Evolutionary conservation across 306 rosid genomes (phyloP).

Genomic region (Acmispon strigosus): DNA sequence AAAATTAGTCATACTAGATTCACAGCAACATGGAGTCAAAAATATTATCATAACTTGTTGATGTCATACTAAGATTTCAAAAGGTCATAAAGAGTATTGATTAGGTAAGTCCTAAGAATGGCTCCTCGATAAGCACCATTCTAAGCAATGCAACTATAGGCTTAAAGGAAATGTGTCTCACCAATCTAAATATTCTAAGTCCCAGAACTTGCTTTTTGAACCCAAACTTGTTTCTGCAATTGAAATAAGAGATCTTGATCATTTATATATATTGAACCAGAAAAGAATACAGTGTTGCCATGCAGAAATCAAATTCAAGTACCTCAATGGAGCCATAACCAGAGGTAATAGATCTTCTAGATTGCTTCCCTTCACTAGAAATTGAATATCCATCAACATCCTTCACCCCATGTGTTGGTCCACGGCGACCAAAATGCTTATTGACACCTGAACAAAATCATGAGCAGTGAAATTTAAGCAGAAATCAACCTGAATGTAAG

Average conservation of each 20-base stretch:
- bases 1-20: neutral
- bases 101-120: neutral
- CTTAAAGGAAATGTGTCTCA: slow-evolving; percentile 32
- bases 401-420: slow-evolving; percentile 43
- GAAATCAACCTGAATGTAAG: neutral
- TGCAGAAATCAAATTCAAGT: slow-evolving; percentile 12
- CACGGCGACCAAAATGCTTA: slow-evolving; percentile 55
- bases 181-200: slow-evolving; percentile 44
- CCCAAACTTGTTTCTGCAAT: slow-evolving; percentile 82
- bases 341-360: slow-evolving; percentile 43
- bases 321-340: slow-evolving; percentile 70
- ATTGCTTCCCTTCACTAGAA: slow-evolving; percentile 55
- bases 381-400: slow-evolving; percentile 46
- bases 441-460: slow-evolving; percentile 36
- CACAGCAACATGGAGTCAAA: neutral
- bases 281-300: neutral
- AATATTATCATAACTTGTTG: neutral
- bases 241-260: slow-evolving; percentile 12
- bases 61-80: neutral
- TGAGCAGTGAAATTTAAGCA: neutral
- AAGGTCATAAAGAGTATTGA: slow-evolving; percentile 3
- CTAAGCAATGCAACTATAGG: slow-evolving; percentile 10
- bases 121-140: slow-evolving; percentile 19
- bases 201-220: slow-evolving; percentile 76
- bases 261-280: neutral